Conservation (phyloP, 2,329 filamentous ascomycete genomes). For the Botrytis fabae region DNA sequence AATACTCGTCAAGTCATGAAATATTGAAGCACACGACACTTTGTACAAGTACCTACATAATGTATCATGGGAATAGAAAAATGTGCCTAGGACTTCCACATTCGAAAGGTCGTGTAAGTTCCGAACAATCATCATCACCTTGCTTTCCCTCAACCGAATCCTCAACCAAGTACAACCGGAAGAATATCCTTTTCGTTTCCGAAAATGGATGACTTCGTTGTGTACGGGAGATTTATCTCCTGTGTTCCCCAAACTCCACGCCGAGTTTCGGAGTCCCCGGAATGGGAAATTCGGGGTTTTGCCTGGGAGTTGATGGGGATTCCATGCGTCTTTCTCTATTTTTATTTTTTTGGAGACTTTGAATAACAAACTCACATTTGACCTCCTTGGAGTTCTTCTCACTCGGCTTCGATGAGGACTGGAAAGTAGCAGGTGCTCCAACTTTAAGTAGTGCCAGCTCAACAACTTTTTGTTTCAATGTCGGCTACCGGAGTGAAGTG, state of each 20-base stretch:
- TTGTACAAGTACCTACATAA: neutral
- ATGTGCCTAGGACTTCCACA: neutral
- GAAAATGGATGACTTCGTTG: neutral
- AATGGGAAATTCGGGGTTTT: neutral
- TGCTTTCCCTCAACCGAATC: neutral
- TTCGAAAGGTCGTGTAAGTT: neutral
- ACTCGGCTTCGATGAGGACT: neutral
- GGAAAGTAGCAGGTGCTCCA: neutral
- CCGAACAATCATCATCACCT: neutral
- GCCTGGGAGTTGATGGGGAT: neutral
- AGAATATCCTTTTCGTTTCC: neutral
- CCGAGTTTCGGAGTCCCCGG: conserved; percentile 8
- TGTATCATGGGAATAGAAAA: conserved; percentile 39
- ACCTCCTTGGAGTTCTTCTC: neutral
- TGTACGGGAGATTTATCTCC: neutral
- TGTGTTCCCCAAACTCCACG: neutral
- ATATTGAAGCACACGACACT: conserved; percentile 7
- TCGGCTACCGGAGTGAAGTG: conserved; percentile 9
- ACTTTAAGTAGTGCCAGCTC: neutral
- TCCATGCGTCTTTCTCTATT: neutral
- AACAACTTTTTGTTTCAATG: neutral
- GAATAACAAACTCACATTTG: neutral
- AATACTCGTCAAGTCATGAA: neutral
- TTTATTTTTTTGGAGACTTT: neutral
- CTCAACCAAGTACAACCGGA: neutral